Evolutionary conservation across 345 rosid species (phyloP).

Genomic region (Angophora floribunda): DNA sequence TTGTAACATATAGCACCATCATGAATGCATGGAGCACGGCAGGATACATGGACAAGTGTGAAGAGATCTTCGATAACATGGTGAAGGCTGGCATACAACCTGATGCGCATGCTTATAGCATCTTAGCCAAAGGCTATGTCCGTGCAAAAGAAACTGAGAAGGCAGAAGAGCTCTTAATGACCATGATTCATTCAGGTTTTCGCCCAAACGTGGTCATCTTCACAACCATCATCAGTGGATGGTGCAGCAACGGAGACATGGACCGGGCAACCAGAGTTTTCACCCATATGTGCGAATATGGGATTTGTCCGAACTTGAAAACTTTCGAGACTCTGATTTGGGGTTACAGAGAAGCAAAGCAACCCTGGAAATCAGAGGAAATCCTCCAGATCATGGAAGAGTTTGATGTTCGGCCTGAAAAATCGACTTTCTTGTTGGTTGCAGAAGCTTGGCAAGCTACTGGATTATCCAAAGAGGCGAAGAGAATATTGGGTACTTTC

Average conservation of each 20-base stretch:
- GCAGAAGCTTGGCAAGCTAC: constrained; percentile 70
- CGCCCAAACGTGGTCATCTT: constrained; percentile 76
- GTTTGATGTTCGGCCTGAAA: constrained; percentile 33
- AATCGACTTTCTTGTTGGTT: constrained; percentile 52
- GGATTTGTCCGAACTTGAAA: constrained; percentile 61
- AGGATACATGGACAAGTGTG: constrained; percentile 82
- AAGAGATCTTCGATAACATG: constrained; percentile 83
- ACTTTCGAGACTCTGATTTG: constrained; percentile 84
- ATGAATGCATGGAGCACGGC: constrained; percentile 91
- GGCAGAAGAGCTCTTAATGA: constrained; percentile 52
- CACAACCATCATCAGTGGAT: constrained; percentile 83
- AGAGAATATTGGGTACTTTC: constrained; percentile 17
- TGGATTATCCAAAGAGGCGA: constrained; percentile 43
- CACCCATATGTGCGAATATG: constrained; percentile 46
- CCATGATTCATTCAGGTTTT: constrained; percentile 41
- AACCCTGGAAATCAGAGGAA: constrained; percentile 44
- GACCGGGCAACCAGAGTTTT: constrained; percentile 50
- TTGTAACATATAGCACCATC: constrained; percentile 81
- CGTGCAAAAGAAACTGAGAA: constrained; percentile 65
- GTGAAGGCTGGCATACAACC: constrained; percentile 65
- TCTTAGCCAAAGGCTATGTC: constrained; percentile 79
- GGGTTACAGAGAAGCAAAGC: constrained; percentile 85
- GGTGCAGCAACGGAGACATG: constrained; percentile 81
- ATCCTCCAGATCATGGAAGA: constrained; percentile 40
- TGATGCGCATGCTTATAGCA: constrained; percentile 64